These are phyloP conservation scores for Cutaneotrichosporon sp. DNA, from an alignment of 1,284 basidiomycete genomes.

Conservation along the genomic window DNA sequence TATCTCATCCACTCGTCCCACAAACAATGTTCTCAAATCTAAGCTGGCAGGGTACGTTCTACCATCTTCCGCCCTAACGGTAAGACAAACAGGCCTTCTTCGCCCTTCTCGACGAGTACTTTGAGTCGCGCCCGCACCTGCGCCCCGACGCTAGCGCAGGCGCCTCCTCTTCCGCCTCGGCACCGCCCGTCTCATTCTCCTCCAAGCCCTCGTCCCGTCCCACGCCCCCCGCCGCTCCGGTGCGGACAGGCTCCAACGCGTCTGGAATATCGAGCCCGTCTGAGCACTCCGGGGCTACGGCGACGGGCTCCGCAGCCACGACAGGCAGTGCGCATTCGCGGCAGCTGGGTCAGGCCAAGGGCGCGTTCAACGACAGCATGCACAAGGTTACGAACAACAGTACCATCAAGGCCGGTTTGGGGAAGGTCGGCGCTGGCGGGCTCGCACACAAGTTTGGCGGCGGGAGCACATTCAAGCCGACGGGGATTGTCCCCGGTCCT, in stretches of 20 bases:
- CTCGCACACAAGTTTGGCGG: slow-evolving; percentile 13
- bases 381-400: slow-evolving; percentile 22
- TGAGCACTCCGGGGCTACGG: neutral
- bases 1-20: neutral
- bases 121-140: slow-evolving; percentile 46
- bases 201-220: neutral
- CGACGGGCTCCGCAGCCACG: neutral
- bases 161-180: neutral
- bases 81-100: slow-evolving; percentile 46
- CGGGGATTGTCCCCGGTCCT: neutral
- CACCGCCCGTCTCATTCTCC: neutral
- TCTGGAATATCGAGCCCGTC: neutral
- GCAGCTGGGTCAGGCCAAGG: neutral
- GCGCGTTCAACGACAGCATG: slow-evolving; percentile 12
- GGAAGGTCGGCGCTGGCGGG: slow-evolving; percentile 26
- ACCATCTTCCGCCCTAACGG: neutral
- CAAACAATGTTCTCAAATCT: slow-evolving; percentile 10
- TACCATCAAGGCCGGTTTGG: slow-evolving; percentile 22
- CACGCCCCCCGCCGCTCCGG: neutral
- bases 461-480: slow-evolving; percentile 2
- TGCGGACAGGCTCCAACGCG: neutral
- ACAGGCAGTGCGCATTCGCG: neutral
- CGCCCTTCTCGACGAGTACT: slow-evolving; percentile 50
- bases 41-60: slow-evolving; percentile 2
- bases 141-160: slow-evolving; percentile 12